Percentiles rank a stretch among this genome's conserved stretches.
Evolutionary conservation across 192 early-diverging fungal species (phyloP).

Genomic region (Podochytrium sp.): DNA sequence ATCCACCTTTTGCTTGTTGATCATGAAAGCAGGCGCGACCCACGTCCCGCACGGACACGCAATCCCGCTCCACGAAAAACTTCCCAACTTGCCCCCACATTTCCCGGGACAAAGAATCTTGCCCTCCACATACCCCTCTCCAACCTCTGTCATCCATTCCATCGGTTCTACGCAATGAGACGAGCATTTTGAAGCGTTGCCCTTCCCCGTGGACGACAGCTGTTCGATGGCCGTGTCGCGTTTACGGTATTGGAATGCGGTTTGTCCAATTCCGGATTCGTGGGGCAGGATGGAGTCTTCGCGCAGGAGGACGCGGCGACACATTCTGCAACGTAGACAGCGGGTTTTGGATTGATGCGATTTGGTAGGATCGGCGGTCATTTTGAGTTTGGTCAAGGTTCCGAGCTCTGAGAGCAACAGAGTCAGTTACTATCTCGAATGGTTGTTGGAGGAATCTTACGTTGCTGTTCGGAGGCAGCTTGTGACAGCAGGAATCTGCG

Average conservation of each 20-base stretch:
- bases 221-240: conserved; percentile 3
- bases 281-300: conserved; percentile 10
- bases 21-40: conserved; percentile 26
- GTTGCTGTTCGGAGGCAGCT: conserved; percentile 8
- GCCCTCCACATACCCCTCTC: conserved; percentile 15
- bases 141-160: conserved; percentile 30
- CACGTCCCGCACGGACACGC: conserved; percentile 27
- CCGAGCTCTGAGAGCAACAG: conserved; percentile 3
- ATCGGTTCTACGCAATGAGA: conserved; percentile 23
- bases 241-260: conserved; percentile 27
- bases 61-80: conserved; percentile 19
- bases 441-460: not conserved
- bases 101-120: conserved; percentile 20
- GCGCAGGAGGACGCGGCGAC: conserved; percentile 3
- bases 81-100: conserved; percentile 20
- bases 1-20: conserved; percentile 29
- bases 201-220: not conserved
- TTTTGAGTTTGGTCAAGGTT: conserved; percentile 18
- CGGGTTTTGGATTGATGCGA: not conserved
- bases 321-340: conserved; percentile 3
- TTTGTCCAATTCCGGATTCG: conserved; percentile 14
- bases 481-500: conserved; percentile 9
- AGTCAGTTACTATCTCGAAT: too few relatives aligned
- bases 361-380: conserved; percentile 22
- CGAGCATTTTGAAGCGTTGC: not conserved